These are phyloP conservation scores for Paramarasmius palmivorus DNA, from an alignment of 1,284 basidiomycete species.

Conservation along the genomic window DNA sequence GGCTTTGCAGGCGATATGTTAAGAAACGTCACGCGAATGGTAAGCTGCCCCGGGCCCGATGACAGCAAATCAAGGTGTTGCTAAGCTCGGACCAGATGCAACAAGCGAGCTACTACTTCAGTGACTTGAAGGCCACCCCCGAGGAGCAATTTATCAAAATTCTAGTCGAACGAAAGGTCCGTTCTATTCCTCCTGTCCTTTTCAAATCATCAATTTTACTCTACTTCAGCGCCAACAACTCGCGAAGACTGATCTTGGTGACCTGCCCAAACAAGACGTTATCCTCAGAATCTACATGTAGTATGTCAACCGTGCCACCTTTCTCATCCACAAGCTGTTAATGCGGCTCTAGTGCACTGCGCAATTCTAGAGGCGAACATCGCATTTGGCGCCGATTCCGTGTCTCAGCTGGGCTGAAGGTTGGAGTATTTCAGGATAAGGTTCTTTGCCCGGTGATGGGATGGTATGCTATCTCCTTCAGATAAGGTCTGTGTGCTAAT, in stretches of 20 bases:
- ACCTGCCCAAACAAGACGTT: slow-evolving; percentile 24
- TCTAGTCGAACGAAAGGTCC: slow-evolving; percentile 23
- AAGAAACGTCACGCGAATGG: too few relatives aligned
- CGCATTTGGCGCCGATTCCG: slow-evolving; percentile 27
- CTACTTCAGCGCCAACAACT: slow-evolving; percentile 19
- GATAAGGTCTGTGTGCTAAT: neutral
- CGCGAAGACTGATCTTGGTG: slow-evolving; percentile 18
- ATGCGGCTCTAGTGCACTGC: slow-evolving; percentile 10
- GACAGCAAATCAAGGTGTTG: neutral
- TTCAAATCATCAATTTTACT: neutral
- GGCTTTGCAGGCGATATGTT: too few relatives aligned
- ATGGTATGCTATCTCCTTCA: slow-evolving; percentile 18
- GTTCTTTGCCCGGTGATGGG: slow-evolving; percentile 28
- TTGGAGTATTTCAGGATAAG: slow-evolving; percentile 29
- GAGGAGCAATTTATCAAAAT: slow-evolving; percentile 24
- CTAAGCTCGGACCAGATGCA: slow-evolving; percentile 18
- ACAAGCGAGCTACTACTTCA: slow-evolving; percentile 6
- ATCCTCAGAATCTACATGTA: slow-evolving; percentile 20
- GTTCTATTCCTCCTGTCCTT: too few relatives aligned
- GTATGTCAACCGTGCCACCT: slow-evolving; percentile 13
- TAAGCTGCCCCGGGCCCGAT: too few relatives aligned
- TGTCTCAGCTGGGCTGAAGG: slow-evolving; percentile 27
- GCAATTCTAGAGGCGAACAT: slow-evolving; percentile 18
- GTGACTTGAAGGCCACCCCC: slow-evolving; percentile 6
- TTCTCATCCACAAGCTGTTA: neutral